Base-by-base conservation (phyloP, 164 flowering plant genomes). In the Tinospora cordifolia region DNA sequence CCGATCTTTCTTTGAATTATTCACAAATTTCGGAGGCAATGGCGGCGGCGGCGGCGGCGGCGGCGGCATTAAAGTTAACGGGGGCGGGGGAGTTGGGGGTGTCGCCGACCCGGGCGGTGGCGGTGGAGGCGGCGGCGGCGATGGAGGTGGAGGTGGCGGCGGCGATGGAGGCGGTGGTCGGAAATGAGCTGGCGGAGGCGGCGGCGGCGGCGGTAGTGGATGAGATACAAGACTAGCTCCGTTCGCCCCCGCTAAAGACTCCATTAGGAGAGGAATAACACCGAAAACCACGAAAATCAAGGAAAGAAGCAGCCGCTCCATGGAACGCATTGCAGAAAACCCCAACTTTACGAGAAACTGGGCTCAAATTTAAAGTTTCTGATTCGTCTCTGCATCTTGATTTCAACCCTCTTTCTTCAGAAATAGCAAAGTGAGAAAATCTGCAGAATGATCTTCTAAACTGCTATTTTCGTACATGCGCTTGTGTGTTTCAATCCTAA, bases 241-340 rank as follows among this genome's bases (percentile, higher is more conserved):
- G 51, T 66, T 57, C 27, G 60, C 41, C 27, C 65, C 22, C 49
- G 51, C 41, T 49, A 34, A 46, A 22, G 82, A 79, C 15, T 81
- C 68, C 17, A 69, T 76, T 24, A 74, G 25, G n/a, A 73, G 21
- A 22, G 79, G 73, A 63, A 73, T 12, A 72, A 82, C 39, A 30
- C 81, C 82, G 11, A 80, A 67, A 65, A 68, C 60, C 6, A 76
- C 25, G 41, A 80, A 47, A 7, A 54, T 59, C 65, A 69, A 74
- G 26, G 75, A 75, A 4, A 76, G 58, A 8, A 79, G 73, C 65
- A 76, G 69, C 6, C 44, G 68, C 66, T 78, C 87, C 89, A 86
- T 86, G 38, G 47, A 44, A 5, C 13, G 1, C 47, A 7, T 17
- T 40, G 30, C 71, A 22, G 26, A 59, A 12, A 12, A 41, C 46